These are phyloP conservation scores for Plasmodium gaboni DNA, from an alignment of 169 alveolate genomes.

Conservation along the genomic window DNA sequence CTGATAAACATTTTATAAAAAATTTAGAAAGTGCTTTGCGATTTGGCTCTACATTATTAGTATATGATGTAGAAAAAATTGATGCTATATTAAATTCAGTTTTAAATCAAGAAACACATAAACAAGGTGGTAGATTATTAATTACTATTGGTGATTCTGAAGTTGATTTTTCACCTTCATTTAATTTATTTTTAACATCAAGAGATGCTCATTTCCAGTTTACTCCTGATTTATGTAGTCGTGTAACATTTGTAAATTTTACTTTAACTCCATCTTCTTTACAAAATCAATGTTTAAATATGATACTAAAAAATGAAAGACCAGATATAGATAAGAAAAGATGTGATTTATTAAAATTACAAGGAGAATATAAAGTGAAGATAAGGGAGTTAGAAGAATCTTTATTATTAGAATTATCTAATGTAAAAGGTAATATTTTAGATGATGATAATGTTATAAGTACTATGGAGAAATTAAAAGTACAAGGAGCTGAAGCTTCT, in stretches of 20 bases:
- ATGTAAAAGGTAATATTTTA: slow-evolving; percentile 95
- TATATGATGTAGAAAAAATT: slow-evolving; percentile 96
- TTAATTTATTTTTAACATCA: slow-evolving; percentile 95
- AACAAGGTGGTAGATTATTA: slow-evolving; percentile 96
- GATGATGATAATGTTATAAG: slow-evolving; percentile 94
- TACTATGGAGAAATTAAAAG: slow-evolving; percentile 92
- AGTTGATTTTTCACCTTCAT: slow-evolving; percentile 96
- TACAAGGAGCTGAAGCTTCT: slow-evolving; percentile 94
- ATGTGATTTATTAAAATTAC: slow-evolving; percentile 93
- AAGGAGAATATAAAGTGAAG: slow-evolving; percentile 92
- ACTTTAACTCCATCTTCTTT: slow-evolving; percentile 97
- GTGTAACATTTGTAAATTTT: slow-evolving; percentile 97
- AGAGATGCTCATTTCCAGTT: slow-evolving; percentile 95
- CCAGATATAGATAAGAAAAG: slow-evolving; percentile 97
- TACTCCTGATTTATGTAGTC: slow-evolving; percentile 97
- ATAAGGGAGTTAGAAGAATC: slow-evolving; percentile 97
- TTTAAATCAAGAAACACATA: slow-evolving; percentile 95
- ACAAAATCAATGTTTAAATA: slow-evolving; percentile 93
- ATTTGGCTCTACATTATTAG: slow-evolving; percentile 96
- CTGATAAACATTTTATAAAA: slow-evolving; percentile 93
- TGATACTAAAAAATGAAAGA: slow-evolving; percentile 94
- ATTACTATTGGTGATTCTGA: slow-evolving; percentile 97
- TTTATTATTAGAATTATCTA: slow-evolving; percentile 94
- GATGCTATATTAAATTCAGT: slow-evolving; percentile 88
- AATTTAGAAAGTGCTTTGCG: slow-evolving; percentile 94